A percentile compares a stretch with the other conserved stretches of the same genome.
Conservation (phyloP, 2,329 filamentous ascomycete genomes). For the Trichophaea hybrida region DNA sequence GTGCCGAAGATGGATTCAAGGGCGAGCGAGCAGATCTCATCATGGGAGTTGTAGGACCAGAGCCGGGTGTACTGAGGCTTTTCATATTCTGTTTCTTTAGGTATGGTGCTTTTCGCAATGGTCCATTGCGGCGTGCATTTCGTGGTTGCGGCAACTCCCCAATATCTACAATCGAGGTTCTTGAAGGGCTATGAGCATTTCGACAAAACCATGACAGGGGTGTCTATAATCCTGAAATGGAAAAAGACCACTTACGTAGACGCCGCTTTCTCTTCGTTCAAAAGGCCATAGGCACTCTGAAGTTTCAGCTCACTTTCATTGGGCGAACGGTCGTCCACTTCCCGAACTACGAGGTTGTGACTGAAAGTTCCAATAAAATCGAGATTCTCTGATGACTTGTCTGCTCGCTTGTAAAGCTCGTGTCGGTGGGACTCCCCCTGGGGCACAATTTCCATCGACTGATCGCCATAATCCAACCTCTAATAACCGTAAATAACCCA, state of each 20-base stretch:
- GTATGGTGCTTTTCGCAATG: constrained; percentile 11
- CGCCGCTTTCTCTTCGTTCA: constrained; percentile 20
- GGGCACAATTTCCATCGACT: constrained; percentile 20
- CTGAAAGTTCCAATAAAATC: constrained; percentile 19
- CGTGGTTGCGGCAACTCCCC: constrained; percentile 13
- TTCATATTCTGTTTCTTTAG: constrained; percentile 7
- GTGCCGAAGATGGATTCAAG: background rate
- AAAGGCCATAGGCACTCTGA: constrained; percentile 13
- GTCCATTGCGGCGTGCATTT: constrained; percentile 1
- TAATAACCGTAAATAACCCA: constrained; percentile 14
- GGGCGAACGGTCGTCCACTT: constrained; percentile 14
- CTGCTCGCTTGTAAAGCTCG: constrained; percentile 16
- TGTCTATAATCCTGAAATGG: constrained; percentile 4
- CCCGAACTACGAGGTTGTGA: constrained; percentile 18
- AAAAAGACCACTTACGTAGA: constrained; percentile 22
- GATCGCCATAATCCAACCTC: constrained; percentile 19
- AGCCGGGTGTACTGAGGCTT: constrained; percentile 8
- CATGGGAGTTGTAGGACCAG: constrained; percentile 13
- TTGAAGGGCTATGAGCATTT: constrained; percentile 16
- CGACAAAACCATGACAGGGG: background rate
- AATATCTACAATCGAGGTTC: constrained; percentile 21
- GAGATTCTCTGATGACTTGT: constrained; percentile 7
- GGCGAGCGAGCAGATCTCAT: constrained; percentile 17
- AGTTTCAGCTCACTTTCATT: constrained; percentile 17
- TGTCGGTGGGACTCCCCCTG: constrained; percentile 17